Percentiles rank a stretch among this genome's conserved stretches.
phyloP scores from a whole-genome alignment of 2,329 filamentous ascomycete genomes.

The Curvularia sp. region DNA sequence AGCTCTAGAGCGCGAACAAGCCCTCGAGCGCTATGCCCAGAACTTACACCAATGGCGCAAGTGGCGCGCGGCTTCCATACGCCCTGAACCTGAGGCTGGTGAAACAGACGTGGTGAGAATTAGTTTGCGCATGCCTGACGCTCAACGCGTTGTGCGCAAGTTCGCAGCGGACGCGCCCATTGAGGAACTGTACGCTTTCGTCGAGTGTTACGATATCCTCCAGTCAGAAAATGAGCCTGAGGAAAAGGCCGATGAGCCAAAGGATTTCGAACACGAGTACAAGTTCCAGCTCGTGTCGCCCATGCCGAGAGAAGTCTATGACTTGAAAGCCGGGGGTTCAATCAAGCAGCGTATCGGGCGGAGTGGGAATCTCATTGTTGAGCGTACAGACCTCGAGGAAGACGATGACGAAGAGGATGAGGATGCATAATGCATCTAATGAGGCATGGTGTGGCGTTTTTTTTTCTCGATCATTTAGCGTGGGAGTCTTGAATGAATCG shows the following conservation, averaged over 20 bases:
- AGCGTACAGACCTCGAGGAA: conserved; percentile 68
- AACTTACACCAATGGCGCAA: conserved; percentile 75
- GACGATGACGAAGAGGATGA: conserved; percentile 48
- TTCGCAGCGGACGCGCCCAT: conserved; percentile 75
- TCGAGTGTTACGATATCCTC: conserved; percentile 83
- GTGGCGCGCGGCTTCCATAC: conserved; percentile 76
- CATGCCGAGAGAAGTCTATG: conserved; percentile 83
- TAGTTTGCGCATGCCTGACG: conserved; percentile 67
- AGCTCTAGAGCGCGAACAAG: conserved; percentile 69
- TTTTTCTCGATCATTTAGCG: conserved; percentile 8
- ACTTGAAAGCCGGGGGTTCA: conserved; percentile 69
- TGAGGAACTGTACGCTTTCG: conserved; percentile 94
- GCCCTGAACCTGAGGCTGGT: conserved; percentile 70
- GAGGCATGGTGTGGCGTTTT: conserved; percentile 9
- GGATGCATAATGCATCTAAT: conserved; percentile 1
- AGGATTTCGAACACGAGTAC: conserved; percentile 80
- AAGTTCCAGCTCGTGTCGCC: conserved; percentile 84
- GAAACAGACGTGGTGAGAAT: conserved; percentile 76
- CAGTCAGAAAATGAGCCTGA: conserved; percentile 52
- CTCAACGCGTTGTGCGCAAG: conserved; percentile 76
- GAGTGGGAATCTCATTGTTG: conserved; percentile 89
- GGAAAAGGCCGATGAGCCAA: conserved; percentile 59
- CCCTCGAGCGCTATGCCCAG: conserved; percentile 62
- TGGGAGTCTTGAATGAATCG: not conserved
- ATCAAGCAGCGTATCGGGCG: conserved; percentile 78